Evolutionary conservation across 352 stramenopile species (phyloP).

Genomic region (Phytophthora tentaculata): DNA sequence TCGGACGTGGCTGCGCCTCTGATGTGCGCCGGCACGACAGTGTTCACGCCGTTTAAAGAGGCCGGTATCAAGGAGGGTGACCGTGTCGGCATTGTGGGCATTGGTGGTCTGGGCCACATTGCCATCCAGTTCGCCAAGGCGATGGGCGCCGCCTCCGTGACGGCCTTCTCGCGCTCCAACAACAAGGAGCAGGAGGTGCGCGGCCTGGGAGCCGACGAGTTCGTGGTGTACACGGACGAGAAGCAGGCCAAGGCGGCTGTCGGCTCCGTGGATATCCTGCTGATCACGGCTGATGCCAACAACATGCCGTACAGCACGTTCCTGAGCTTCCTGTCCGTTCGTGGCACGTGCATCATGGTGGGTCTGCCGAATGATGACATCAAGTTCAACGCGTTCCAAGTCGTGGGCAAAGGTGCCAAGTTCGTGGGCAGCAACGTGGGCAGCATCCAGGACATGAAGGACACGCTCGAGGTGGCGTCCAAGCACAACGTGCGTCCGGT

Average conservation of each 20-base stretch:
- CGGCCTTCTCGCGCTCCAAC: neutral
- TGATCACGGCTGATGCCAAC: constrained; percentile 1
- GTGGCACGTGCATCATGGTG: constrained; percentile 4
- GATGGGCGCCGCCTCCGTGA: neutral
- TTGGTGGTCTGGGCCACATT: constrained; percentile 1
- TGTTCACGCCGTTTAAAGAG: constrained; percentile 74
- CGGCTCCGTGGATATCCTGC: neutral
- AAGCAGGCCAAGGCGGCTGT: neutral
- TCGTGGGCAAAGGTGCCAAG: constrained; percentile 1
- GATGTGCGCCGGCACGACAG: constrained; percentile 87
- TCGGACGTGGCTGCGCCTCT: constrained; percentile 65
- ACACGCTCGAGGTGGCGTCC: constrained; percentile 70
- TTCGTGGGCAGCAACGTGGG: constrained; percentile 3
- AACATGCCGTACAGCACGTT: constrained; percentile 5
- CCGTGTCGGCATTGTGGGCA: constrained; percentile 74
- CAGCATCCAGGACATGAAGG: constrained; percentile 6
- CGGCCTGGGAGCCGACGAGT: neutral
- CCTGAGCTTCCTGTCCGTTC: neutral
- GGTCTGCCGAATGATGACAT: constrained; percentile 1
- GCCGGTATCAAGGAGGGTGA: constrained; percentile 51
- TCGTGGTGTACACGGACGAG: constrained; percentile 5
- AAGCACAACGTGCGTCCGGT: constrained; percentile 70
- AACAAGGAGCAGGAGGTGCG: constrained; percentile 7
- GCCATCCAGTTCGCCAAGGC: constrained; percentile 3
- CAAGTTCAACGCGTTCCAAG: constrained; percentile 1